Conservation (phyloP, 2,329 filamentous ascomycete species). For the Diaporthe capsici region DNA sequence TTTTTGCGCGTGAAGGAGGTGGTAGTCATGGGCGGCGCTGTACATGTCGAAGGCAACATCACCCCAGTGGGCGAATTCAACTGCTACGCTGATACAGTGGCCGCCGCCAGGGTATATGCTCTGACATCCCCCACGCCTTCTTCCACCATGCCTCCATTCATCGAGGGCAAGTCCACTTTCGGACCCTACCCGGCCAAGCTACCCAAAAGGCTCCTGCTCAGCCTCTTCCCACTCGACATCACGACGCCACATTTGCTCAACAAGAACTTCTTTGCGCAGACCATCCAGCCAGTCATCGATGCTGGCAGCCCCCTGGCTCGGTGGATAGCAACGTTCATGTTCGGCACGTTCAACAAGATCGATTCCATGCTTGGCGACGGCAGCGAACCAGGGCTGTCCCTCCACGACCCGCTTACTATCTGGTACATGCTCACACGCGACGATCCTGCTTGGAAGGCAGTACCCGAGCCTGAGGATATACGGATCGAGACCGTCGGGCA, state of each 20-base stretch:
- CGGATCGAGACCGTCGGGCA: slow-evolving; percentile 91
- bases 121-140: slow-evolving; percentile 80
- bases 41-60: slow-evolving; percentile 85
- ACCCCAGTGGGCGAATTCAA: slow-evolving; percentile 95
- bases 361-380: slow-evolving; percentile 71
- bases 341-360: slow-evolving; percentile 79
- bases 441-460: slow-evolving; percentile 70
- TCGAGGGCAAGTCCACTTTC: slow-evolving; percentile 64
- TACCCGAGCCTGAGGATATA: slow-evolving; percentile 80
- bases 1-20: slow-evolving; percentile 93
- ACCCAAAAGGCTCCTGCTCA: slow-evolving; percentile 74
- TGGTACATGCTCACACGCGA: slow-evolving; percentile 81
- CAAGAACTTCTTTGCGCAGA: slow-evolving; percentile 69
- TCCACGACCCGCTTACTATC: slow-evolving; percentile 84
- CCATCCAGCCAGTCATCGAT: slow-evolving; percentile 68
- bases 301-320: slow-evolving; percentile 79
- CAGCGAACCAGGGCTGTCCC: slow-evolving; percentile 71
- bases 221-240: slow-evolving; percentile 83
- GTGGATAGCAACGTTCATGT: slow-evolving; percentile 81
- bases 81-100: slow-evolving; percentile 87
- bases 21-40: slow-evolving; percentile 93
- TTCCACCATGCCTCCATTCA: slow-evolving; percentile 83
- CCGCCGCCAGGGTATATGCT: slow-evolving; percentile 82
- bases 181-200: slow-evolving; percentile 75
- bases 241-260: slow-evolving; percentile 79